Evolutionary conservation across 2,329 filamentous ascomycete species (phyloP), one percentile per base, ranked within the genome.

Genomic region (Stachybotrys chartarum): DNA sequence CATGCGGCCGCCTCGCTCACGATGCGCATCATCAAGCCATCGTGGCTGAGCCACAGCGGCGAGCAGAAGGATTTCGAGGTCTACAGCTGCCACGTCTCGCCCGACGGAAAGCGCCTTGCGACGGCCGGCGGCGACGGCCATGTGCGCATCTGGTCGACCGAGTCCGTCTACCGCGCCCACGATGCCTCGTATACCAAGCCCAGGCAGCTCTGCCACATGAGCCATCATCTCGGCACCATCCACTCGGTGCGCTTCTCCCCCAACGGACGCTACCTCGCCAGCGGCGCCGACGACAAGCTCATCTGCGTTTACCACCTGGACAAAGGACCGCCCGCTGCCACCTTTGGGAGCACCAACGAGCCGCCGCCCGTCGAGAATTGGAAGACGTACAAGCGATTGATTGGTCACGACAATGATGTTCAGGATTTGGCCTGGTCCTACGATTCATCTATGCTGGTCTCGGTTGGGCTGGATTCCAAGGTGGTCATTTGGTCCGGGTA

Each of bases 1-100:
- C 45, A 47, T 47, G 45, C 45, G 45, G 45, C 11, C 18, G 16
- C 16, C 3, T n/a, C 45, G 16, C 45, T 24, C 45, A 24, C 55
- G 57, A 92, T 93, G 89, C 87, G 85, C 78, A 84, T 97, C 75
- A 90, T 95, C 73, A 96, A 95, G 83, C 93, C 93, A 64, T 85
- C 89, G 70, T 97, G 93, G 92, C 85, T 97, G 67, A 93, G 89
- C 71, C 93, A 97, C 77, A 91, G 90, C 75, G 92, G 93, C 70
- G 94, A 99, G 77, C 90, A 96, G 71, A 97, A 97, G 70, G 92
- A 97, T 70, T 96, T 95, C 69, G 94, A 99, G 75, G 93, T 97
- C 62, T 99, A 97, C 77, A 96, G 91, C 75, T 97, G 93, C 72
- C 90, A 97, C 78, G 86, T 99, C 61, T 99, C 94, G 31, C 90